A percentile compares a stretch with the other conserved stretches of the same genome.
Conservation (phyloP, 495 filamentous ascomycete genomes). For the Aspergillus sparsus region DNA sequence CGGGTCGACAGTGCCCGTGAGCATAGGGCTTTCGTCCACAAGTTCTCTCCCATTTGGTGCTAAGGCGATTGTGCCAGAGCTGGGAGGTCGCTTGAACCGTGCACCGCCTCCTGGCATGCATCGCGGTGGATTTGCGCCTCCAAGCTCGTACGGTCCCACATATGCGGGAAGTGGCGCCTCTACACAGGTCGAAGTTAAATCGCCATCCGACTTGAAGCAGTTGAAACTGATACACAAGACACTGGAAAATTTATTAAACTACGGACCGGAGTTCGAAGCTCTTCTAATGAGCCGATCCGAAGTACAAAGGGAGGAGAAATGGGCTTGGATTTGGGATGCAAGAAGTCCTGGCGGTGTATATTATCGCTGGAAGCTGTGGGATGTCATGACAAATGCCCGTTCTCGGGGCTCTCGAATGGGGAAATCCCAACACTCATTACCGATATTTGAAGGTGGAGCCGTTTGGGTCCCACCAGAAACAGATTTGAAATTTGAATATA, state of each 20-base stretch:
- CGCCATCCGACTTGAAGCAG: constrained; percentile 76
- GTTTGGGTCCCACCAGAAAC: constrained; percentile 71
- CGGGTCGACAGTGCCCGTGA: constrained; percentile 52
- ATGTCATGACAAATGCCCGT: constrained; percentile 62
- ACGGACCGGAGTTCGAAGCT: constrained; percentile 89
- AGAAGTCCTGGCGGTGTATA: constrained; percentile 76
- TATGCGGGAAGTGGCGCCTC: constrained; percentile 44
- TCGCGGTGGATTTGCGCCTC: constrained; percentile 78
- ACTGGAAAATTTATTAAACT: constrained; percentile 71
- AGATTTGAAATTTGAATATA: constrained; percentile 70
- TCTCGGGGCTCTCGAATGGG: constrained; percentile 30
- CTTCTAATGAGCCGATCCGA: constrained; percentile 82
- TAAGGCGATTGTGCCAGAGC: constrained; percentile 58
- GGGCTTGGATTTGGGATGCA: constrained; percentile 93
- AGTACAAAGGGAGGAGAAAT: constrained; percentile 81
- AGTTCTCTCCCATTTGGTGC: constrained; percentile 80
- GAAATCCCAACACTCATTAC: constrained; percentile 28
- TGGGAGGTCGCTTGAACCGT: constrained; percentile 48
- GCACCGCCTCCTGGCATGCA: constrained; percentile 63
- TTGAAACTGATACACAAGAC: constrained; percentile 87
- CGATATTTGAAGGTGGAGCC: constrained; percentile 69
- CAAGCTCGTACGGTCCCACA: constrained; percentile 60
- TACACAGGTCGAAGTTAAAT: constrained; percentile 70
- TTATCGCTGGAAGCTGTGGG: constrained; percentile 91
- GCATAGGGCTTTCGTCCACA: constrained; percentile 50